Percentiles rank a stretch among this genome's conserved stretches.
phyloP scores from a whole-genome alignment of 2,329 filamentous ascomycete species.

The Ophiognomonia clavigignenti-juglandacearum region DNA sequence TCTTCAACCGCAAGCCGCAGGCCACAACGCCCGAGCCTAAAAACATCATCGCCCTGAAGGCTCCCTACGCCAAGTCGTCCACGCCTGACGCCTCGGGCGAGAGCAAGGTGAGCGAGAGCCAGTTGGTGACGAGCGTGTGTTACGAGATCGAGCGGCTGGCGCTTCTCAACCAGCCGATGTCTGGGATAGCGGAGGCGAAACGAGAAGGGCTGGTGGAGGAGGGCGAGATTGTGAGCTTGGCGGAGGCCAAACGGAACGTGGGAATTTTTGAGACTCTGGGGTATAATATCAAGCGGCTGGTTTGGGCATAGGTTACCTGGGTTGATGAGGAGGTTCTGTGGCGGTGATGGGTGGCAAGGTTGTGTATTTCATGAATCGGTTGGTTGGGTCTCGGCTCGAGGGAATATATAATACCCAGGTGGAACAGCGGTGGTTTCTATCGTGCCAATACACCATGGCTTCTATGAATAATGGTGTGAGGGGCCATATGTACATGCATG shows the following conservation, averaged over 20 bases:
- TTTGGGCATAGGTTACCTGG: constrained; percentile 57
- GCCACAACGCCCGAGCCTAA: constrained; percentile 28
- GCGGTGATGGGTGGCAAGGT: neutral
- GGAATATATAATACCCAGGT: too few relatives aligned
- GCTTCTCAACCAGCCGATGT: constrained; percentile 39
- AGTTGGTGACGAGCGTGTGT: constrained; percentile 61
- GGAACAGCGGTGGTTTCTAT: too few relatives aligned
- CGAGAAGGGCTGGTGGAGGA: constrained; percentile 46
- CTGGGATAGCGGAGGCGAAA: constrained; percentile 34
- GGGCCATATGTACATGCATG: too few relatives aligned
- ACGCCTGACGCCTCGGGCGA: constrained; percentile 45
- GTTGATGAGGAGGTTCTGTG: neutral
- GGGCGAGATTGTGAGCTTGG: constrained; percentile 74
- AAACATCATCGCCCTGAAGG: constrained; percentile 48
- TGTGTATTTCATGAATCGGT: too few relatives aligned
- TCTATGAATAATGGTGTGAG: too few relatives aligned
- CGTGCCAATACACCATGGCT: too few relatives aligned
- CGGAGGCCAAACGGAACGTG: constrained; percentile 82
- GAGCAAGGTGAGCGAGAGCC: constrained; percentile 45
- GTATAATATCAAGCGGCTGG: constrained; percentile 87
- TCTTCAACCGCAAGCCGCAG: constrained; percentile 33
- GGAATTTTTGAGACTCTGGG: constrained; percentile 81
- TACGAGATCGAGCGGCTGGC: constrained; percentile 70
- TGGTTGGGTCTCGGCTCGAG: too few relatives aligned
- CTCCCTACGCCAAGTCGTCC: constrained; percentile 48